Percentiles rank a stretch among this genome's conserved stretches.
These are phyloP conservation scores for Triticum timopheevii DNA, from an alignment of 176 grass and related monocot genomes.

Conservation along the genomic window DNA sequence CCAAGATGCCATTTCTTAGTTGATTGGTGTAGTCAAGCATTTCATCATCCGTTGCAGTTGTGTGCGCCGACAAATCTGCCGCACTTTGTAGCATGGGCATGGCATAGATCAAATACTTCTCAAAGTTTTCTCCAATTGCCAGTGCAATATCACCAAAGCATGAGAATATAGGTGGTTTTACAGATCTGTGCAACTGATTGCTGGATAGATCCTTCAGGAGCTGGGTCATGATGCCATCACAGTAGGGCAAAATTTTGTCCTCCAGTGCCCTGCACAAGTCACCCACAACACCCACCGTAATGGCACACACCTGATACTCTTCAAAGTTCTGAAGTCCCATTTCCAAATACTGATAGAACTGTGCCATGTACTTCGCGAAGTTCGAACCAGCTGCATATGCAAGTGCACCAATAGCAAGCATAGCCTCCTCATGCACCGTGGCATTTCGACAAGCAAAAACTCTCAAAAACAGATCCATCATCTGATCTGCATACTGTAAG, in stretches of 20 bases:
- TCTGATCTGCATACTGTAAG: slow-evolving; percentile 80
- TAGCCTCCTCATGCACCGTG: slow-evolving; percentile 88
- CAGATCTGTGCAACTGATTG: slow-evolving; percentile 75
- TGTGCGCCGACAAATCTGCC: slow-evolving; percentile 66
- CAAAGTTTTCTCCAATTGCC: slow-evolving; percentile 86
- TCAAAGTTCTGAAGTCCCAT: slow-evolving; percentile 95
- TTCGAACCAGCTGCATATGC: slow-evolving; percentile 77
- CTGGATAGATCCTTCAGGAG: slow-evolving; percentile 77
- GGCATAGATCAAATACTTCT: slow-evolving; percentile 87
- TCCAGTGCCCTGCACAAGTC: slow-evolving; percentile 82
- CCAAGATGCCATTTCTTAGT: slow-evolving; percentile 80
- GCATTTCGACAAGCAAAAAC: slow-evolving; percentile 79
- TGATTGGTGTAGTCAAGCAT: slow-evolving; percentile 87
- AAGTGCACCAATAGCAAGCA: slow-evolving; percentile 89
- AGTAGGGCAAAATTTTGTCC: slow-evolving; percentile 80
- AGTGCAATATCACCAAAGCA: slow-evolving; percentile 88
- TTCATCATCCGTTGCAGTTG: slow-evolving; percentile 64
- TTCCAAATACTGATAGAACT: slow-evolving; percentile 87
- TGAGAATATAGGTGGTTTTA: slow-evolving; percentile 84
- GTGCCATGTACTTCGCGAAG: slow-evolving; percentile 82
- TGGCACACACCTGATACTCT: slow-evolving; percentile 91
- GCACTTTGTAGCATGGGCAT: slow-evolving; percentile 95
- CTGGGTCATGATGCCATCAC: slow-evolving; percentile 89
- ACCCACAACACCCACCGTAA: slow-evolving; percentile 82
- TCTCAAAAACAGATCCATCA: slow-evolving; percentile 86